Evolutionary conservation across 352 stramenopile genomes (phyloP), one percentile per base, ranked within the genome.

Genomic region (Globisporangium paddicum): DNA sequence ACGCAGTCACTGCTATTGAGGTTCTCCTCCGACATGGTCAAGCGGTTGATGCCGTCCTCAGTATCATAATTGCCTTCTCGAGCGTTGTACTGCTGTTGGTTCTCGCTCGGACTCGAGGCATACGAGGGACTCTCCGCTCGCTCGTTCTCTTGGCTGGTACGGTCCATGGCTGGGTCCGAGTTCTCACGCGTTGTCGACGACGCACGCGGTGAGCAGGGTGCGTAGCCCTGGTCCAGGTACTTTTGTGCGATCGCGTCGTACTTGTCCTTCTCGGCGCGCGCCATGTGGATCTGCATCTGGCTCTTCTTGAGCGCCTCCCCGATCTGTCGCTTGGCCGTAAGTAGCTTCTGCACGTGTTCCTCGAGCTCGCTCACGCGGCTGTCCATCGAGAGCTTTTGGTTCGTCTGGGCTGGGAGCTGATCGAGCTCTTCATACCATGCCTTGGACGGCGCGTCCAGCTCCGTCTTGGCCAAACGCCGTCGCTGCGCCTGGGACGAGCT

Each of bases 301-400:
- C 72, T 81, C 34, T 69, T 62, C 23, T 71, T 62, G 26, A 82
- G 48, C 19, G 71, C 66, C 7, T 67, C 71, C 18, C 63, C 66
- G 28, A 85, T 68, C 51, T 79, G 66, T 10, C 62, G 59, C 23
- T 75, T 79, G 8, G 66, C 75, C 3, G 26, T 46, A 32, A 76
- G 59, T 11, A 85, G 45, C 35, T 72, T 69, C 41, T 72, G 59
- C 52, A 85, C 71, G 19, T 72, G 72, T 34, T 69, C 62, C 23
- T 82, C 62, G 18, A 85, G 46, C 47, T 82, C 68, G 8, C 44
- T 50, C 41, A 72, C 66, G 28, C 76, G 68, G 16, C 71, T 70
- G 16, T 80, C 75, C 34, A 71, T 78, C 26, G 67, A 77, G 3
- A 58, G 47, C 61, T 73, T 40, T 56, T 40, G 13, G 48, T 49